Conservation (phyloP, 805 yeast species). For the Candida tammaniensis region DNA sequence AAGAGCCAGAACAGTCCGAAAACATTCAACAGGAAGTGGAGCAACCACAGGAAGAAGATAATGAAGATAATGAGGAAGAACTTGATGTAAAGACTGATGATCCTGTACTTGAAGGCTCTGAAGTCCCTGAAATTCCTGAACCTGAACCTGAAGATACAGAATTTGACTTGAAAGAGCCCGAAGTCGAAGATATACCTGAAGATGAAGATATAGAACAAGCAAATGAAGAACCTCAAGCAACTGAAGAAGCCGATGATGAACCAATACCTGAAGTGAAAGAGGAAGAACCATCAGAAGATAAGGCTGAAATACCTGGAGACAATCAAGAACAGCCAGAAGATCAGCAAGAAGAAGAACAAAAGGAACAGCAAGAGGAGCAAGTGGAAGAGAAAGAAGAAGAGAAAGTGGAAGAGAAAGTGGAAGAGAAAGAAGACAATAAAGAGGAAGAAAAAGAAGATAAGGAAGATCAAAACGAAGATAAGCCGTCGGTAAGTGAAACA, state of each 20-base stretch:
- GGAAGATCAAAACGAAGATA: neutral
- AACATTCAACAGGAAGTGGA: too few relatives aligned
- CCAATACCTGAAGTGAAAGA: neutral
- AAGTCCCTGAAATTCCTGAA: too few relatives aligned
- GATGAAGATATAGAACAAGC: slow-evolving; percentile 1
- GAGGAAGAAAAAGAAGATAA: neutral
- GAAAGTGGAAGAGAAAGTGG: neutral
- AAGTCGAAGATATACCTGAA: slow-evolving; percentile 5
- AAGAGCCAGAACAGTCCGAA: neutral
- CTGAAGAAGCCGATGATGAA: neutral
- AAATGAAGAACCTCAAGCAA: neutral
- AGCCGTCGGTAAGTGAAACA: too few relatives aligned
- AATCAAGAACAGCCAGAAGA: neutral
- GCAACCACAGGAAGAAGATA: neutral
- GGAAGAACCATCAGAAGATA: neutral
- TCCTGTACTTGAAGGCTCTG: neutral
- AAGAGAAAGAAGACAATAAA: neutral
- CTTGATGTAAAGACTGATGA: neutral
- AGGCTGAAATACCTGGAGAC: neutral
- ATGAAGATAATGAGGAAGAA: slow-evolving; percentile 1
- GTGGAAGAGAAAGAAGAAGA: neutral
- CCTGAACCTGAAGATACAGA: slow-evolving; percentile 1
- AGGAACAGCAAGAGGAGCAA: slow-evolving; percentile 1
- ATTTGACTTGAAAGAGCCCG: slow-evolving; percentile 2
- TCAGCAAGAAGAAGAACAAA: slow-evolving; percentile 1